Base-by-base conservation (phyloP, 2,329 filamentous ascomycete genomes). In the Aspergillus fumigatiaffinis region DNA sequence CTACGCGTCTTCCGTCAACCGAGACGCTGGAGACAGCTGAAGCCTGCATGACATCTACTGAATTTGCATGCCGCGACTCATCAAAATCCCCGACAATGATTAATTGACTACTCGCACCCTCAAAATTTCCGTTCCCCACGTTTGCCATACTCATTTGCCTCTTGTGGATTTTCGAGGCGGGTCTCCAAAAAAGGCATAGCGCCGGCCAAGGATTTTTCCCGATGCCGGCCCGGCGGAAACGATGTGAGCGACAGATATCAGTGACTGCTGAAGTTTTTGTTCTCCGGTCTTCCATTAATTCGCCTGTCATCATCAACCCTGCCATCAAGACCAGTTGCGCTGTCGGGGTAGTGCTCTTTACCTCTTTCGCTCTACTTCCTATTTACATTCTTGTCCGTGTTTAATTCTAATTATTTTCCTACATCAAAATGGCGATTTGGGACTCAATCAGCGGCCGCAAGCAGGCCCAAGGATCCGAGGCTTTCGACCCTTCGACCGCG, bases 401-500 rank as follows among this genome's bases (percentile, higher is more conserved):
- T 63, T 59, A 61, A 66, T 68, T 63, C 65, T 60, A 57, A 54
- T 55, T 59, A 61, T 64, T 58, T 50, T 54, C 42, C 47, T 55
- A 51, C 23, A 61, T 58, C 69, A 73, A 60, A 59, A 84, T 84
- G 82, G 77, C 80, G 55, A 77, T 84, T 67, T 85, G 82, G 85
- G 85, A 87, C 69, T 78, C 80, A 20, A 76, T 88, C 68, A 82
- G 83, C 42, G 85, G 85, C 60, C 82, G 81, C 68, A 86, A 85
- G 73, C 77, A 73, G 68, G 76, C 78, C 67, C 83, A 83, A 73
- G 76, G 78, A 59, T 76, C 84, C 57, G 75, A 81, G 54, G 75
- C 82, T 64, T 92, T 91, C 76, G 87, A 92, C 74, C 85, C 90
- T 46, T 82, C 85, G 65, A 82, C 87, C 68, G 86, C 86, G 54